Conservation (phyloP, 768 basidiomycete species). For the Phanerochaete sordida region DNA sequence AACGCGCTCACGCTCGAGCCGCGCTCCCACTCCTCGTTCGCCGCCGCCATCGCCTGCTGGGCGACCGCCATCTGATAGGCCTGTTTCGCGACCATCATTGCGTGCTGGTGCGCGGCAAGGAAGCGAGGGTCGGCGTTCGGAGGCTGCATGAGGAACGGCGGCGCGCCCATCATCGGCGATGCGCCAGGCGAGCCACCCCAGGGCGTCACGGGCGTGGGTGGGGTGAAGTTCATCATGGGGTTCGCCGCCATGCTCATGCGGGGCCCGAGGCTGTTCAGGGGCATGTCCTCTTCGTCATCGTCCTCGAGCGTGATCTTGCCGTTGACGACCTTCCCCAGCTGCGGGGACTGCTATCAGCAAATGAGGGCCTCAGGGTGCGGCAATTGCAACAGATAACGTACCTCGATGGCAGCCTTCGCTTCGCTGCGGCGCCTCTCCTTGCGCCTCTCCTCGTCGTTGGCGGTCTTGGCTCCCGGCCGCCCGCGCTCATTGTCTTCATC, state of each 20-base stretch:
- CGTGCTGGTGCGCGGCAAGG: constrained; percentile 80
- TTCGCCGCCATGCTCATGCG: constrained; percentile 34
- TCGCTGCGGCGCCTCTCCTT: constrained; percentile 75
- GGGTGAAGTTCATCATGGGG: constrained; percentile 25
- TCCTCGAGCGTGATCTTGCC: constrained; percentile 61
- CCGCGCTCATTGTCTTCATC: constrained; percentile 38
- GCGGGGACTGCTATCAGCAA: constrained; percentile 4
- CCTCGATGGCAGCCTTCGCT: constrained; percentile 87
- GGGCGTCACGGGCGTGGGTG: constrained; percentile 4
- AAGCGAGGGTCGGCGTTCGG: constrained; percentile 53
- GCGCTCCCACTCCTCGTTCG: constrained; percentile 91
- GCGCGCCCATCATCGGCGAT: constrained; percentile 31
- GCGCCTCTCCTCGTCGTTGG: constrained; percentile 49
- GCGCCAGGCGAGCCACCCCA: constrained; percentile 14
- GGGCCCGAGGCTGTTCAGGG: constrained; percentile 25
- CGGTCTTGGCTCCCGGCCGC: constrained; percentile 14
- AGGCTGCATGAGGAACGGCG: constrained; percentile 26
- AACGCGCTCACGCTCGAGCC: constrained; percentile 57
- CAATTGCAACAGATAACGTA: constrained; percentile 34
- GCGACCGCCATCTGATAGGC: constrained; percentile 89
- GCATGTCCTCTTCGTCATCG: constrained; percentile 32
- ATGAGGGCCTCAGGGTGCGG: background rate
- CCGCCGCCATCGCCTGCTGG: constrained; percentile 84
- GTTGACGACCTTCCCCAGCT: constrained; percentile 90
- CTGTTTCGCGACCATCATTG: constrained; percentile 84